A percentile compares a stretch with the other conserved stretches of the same genome.
phyloP scores from a whole-genome alignment of 805 yeast genomes.

The Monosporozyma servazzii region DNA sequence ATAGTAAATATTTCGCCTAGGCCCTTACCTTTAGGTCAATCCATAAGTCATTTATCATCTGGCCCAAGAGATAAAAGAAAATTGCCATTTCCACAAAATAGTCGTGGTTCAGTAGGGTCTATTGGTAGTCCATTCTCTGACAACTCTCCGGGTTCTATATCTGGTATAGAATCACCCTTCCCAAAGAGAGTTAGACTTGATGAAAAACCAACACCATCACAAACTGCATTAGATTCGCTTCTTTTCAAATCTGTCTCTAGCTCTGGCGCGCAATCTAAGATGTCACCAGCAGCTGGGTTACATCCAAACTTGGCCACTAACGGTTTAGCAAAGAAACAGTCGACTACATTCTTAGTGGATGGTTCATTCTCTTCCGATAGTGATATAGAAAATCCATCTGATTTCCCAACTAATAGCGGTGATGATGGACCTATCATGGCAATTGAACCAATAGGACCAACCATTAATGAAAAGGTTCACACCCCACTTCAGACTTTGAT shows the following conservation, averaged over 20 bases:
- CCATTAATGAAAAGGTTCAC: background rate
- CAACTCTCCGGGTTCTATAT: conserved; percentile 11
- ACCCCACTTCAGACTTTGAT: background rate
- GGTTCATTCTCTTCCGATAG: background rate
- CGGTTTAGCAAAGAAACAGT: background rate
- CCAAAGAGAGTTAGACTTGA: conserved; percentile 17
- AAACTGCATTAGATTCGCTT: conserved; percentile 27
- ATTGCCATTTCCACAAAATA: conserved; percentile 5
- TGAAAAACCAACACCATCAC: conserved; percentile 25
- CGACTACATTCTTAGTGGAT: conserved; percentile 1
- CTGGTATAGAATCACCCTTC: conserved; percentile 12
- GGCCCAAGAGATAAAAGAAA: conserved; percentile 3
- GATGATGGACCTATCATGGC: background rate
- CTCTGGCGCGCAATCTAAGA: background rate
- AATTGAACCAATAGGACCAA: background rate
- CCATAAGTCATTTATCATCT: background rate
- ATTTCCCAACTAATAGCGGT: background rate
- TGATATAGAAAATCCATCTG: background rate
- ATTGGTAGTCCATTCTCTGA: conserved; percentile 13
- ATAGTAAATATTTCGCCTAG: background rate
- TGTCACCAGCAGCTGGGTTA: background rate
- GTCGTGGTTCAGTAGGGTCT: conserved; percentile 1
- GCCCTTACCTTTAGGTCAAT: background rate
- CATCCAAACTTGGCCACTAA: background rate
- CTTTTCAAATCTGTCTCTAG: conserved; percentile 20